Evolutionary conservation across 805 yeast species (phyloP).

Genomic region (Saccharomyces jurei): DNA sequence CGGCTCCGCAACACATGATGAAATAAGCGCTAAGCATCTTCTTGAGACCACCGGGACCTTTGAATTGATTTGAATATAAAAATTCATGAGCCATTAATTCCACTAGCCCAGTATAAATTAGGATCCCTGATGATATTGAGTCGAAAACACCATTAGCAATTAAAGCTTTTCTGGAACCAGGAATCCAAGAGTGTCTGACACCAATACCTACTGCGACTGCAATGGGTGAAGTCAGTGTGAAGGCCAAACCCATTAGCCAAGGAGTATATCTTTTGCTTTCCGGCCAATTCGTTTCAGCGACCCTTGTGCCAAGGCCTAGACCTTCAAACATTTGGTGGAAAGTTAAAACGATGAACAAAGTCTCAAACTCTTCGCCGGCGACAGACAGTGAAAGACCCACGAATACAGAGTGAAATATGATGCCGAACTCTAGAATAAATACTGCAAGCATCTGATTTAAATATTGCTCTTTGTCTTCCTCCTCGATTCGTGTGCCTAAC

Average conservation of each 20-base stretch:
- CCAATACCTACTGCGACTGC: slow-evolving; percentile 76
- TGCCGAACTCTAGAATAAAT: slow-evolving; percentile 66
- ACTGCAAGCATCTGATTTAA: slow-evolving; percentile 48
- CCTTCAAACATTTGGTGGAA: slow-evolving; percentile 85
- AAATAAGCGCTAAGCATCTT: slow-evolving; percentile 36
- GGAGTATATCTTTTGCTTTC: slow-evolving; percentile 40
- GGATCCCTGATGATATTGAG: slow-evolving; percentile 68
- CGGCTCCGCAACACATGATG: slow-evolving; percentile 58
- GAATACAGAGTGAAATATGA: slow-evolving; percentile 75
- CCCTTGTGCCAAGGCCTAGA: slow-evolving; percentile 72
- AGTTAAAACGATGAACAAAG: slow-evolving; percentile 59
- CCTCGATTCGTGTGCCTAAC: slow-evolving; percentile 8
- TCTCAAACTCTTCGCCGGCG: slow-evolving; percentile 66
- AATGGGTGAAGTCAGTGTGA: slow-evolving; percentile 57
- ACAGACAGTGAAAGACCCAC: slow-evolving; percentile 73
- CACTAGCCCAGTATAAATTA: slow-evolving; percentile 68
- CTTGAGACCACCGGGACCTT: slow-evolving; percentile 46
- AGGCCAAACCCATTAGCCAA: slow-evolving; percentile 46
- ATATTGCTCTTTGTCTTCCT: slow-evolving; percentile 36
- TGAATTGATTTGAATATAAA: slow-evolving; percentile 52
- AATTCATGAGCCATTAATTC: slow-evolving; percentile 73
- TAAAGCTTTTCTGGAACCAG: slow-evolving; percentile 49
- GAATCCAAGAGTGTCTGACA: slow-evolving; percentile 53
- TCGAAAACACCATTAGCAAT: slow-evolving; percentile 69
- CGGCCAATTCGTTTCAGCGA: slow-evolving; percentile 53